phyloP scores from a whole-genome alignment of 2,329 filamentous ascomycete genomes.

The Ophiostoma australiae region DNA sequence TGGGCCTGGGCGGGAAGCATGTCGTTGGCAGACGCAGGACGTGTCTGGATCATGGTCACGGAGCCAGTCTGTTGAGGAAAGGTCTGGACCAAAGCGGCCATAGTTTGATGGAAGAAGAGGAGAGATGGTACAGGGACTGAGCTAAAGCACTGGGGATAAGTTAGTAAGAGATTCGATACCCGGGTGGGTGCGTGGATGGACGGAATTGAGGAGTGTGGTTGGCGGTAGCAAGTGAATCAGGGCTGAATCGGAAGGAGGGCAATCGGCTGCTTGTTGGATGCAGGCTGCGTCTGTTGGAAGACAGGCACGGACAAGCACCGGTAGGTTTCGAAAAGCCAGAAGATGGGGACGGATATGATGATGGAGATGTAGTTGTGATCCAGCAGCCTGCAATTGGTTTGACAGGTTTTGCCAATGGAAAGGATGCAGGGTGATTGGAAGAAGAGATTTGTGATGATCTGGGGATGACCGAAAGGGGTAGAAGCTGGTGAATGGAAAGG shows the following conservation, averaged over 20 bases:
- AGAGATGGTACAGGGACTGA: background rate
- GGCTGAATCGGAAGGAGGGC: background rate
- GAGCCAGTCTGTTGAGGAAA: slow-evolving; percentile 71
- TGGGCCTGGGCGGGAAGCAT: slow-evolving; percentile 20
- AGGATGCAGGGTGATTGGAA: background rate
- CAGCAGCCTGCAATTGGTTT: background rate
- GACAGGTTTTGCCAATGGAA: background rate
- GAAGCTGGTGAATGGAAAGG: background rate
- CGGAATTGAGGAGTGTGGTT: background rate
- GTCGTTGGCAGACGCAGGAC: slow-evolving; percentile 44
- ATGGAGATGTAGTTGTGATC: background rate
- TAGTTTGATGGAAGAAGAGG: slow-evolving; percentile 40
- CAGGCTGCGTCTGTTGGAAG: background rate
- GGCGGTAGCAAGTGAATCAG: background rate
- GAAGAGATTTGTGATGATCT: background rate
- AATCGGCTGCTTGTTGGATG: background rate
- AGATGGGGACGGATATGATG: too few species aligned
- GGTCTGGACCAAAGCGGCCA: slow-evolving; percentile 81
- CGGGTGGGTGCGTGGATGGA: too few species aligned
- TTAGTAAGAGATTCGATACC: background rate
- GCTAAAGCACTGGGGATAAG: background rate
- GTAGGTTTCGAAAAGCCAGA: background rate
- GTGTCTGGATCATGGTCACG: slow-evolving; percentile 69
- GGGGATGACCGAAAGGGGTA: background rate
- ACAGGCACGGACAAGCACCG: background rate